A percentile compares a stretch with the other conserved stretches of the same genome.
Conservation (phyloP, 2,329 filamentous ascomycete genomes). For the Aspergillus caelatus region DNA sequence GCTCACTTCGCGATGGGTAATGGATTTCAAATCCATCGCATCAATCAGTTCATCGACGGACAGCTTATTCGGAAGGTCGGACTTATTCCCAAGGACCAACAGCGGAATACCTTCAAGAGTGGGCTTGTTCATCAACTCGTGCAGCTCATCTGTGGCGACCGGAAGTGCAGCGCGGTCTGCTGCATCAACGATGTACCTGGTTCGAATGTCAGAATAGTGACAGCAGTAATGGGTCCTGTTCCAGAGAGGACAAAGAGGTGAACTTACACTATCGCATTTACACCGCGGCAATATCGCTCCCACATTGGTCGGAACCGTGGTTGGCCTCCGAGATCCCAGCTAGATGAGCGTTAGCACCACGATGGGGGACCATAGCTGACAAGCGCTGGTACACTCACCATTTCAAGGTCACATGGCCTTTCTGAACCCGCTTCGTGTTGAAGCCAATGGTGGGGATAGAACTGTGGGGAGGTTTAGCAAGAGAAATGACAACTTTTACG, state of each 20-base stretch:
- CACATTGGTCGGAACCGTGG: constrained; percentile 98
- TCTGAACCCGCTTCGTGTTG: constrained; percentile 98
- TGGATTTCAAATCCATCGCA: constrained; percentile 82
- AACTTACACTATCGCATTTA: constrained; percentile 87
- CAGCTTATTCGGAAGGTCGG: constrained; percentile 86
- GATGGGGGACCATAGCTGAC: constrained; percentile 7
- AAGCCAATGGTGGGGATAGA: constrained; percentile 98
- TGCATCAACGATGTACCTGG: constrained; percentile 91
- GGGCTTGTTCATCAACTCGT: constrained; percentile 81
- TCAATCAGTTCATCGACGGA: constrained; percentile 96
- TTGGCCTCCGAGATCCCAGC: constrained; percentile 96
- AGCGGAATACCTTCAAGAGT: constrained; percentile 87
- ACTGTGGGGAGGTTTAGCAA: constrained; percentile 55
- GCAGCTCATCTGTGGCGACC: constrained; percentile 88
- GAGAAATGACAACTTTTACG: constrained; percentile 8
- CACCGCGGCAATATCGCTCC: constrained; percentile 96
- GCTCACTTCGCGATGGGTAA: constrained; percentile 90
- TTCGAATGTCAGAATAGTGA: constrained; percentile 16
- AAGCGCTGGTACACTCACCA: constrained; percentile 59
- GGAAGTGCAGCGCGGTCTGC: constrained; percentile 80
- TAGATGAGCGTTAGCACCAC: constrained; percentile 36
- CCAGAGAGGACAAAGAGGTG: not conserved
- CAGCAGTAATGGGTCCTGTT: not conserved
- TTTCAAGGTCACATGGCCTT: constrained; percentile 96
- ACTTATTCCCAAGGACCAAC: constrained; percentile 95